Evolutionary conservation across 2,329 filamentous ascomycete genomes (phyloP).

Genomic region (Diaporthe sp.): DNA sequence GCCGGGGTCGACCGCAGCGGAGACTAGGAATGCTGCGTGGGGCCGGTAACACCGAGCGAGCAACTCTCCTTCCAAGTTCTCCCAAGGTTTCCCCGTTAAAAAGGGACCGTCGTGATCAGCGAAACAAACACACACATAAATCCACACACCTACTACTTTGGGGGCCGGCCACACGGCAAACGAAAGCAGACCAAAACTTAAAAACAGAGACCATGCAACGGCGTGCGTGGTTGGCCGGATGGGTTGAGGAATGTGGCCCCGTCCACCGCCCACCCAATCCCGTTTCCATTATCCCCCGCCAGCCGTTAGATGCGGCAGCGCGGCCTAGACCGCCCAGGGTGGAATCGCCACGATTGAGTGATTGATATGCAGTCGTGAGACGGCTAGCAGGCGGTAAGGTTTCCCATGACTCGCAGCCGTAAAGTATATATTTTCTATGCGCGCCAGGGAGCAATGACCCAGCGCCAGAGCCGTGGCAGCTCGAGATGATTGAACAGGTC

Average conservation of each 20-base stretch:
- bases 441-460: neutral
- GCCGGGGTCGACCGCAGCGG: slow-evolving; percentile 15
- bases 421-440: slow-evolving; percentile 17
- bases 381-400: slow-evolving; percentile 30
- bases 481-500: neutral
- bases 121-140: slow-evolving; percentile 17
- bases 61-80: neutral
- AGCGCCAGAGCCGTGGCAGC: slow-evolving; percentile 6
- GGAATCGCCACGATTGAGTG: slow-evolving; percentile 32
- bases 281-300: neutral
- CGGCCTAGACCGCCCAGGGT: slow-evolving; percentile 17
- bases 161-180: neutral
- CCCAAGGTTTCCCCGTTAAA: slow-evolving; percentile 16
- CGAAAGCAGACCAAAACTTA: neutral
- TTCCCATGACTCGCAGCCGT: slow-evolving; percentile 27
- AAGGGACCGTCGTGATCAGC: slow-evolving; percentile 1
- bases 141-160: neutral
- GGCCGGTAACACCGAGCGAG: slow-evolving; percentile 24
- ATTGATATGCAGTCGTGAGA: slow-evolving; percentile 35
- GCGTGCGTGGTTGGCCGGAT: slow-evolving; percentile 22
- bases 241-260: neutral
- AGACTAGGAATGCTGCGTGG: slow-evolving; percentile 19
- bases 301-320: neutral
- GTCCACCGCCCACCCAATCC: slow-evolving; percentile 14
- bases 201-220: slow-evolving; percentile 3